Base-by-base conservation (phyloP, 768 basidiomycete species). In the Dioszegia aurantiaca region DNA sequence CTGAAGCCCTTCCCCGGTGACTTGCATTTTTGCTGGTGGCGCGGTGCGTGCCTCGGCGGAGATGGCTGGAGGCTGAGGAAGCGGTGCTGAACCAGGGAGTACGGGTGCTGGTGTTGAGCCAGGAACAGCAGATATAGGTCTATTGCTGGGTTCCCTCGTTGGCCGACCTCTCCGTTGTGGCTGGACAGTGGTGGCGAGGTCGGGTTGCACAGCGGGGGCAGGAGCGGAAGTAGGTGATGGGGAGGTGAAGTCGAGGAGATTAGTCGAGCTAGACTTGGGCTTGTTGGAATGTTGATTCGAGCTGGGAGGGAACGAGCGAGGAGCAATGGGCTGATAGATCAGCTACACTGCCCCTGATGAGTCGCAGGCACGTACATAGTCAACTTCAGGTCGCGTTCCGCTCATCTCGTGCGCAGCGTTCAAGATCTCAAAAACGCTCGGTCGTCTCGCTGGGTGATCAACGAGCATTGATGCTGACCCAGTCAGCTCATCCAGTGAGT, bases 361-460 rank as follows among this genome's bases (percentile, higher is more conserved):
- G 39, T 3, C 23, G 23, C 2, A 26, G 31, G 8, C 14, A 67
- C 78, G 60, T 44, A 80, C 80, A 68, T 95, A 95, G 37, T 83
- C 79, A 68, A 87, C 87, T 37, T 83, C 82, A 6, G 91, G 89
- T 73, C 85, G 87, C 0, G 90, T 90, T 11, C 92, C 90, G 21
- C 93, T 86, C 67, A 95, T 82, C 28, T 82, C 81, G 78, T 97
- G 95, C 1, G 93, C 89, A 59, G 84, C 83, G 44, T 82, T 79
- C 42, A 98, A 85, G 14, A 94, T 78, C 67, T 95, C 90, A 67
- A 93, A 97, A 16, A 89, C 87, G 14, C 84, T 83, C 10, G 94
- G 95, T 16, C 95, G 83, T 64, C 89, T 86, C 2, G 84, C 74
- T 1, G 93, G 90, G 62, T 91, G 87, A 71, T 98, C 95, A 48